Evolutionary conservation across 129 eudicot genomes (phyloP), one percentile per base, ranked within the genome.

Genomic region (Logfia minima): DNA sequence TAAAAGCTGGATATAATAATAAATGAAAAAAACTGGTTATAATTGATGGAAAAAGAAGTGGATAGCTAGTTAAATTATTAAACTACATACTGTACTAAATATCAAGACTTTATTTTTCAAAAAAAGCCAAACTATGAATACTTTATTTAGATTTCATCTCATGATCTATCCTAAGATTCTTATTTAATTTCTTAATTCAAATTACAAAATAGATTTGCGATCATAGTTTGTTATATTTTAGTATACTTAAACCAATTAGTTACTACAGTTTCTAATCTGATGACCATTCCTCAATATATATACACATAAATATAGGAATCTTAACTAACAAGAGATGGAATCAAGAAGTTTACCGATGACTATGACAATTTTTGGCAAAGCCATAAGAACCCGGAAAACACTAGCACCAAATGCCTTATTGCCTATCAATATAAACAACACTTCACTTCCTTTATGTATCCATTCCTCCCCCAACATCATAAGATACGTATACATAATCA

Each of bases 321-420:
- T 14, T 8, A 60, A 60, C 17, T 39, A 70, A 48, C 2, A 16
- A 16, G 1, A 43, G 9, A 23, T 13, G 26, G 26, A 1, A 24
- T 0, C 1, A 1, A 32, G 35, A 32, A 7, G 6, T 7, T 32
- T 4, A 75, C 79, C 72, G 0, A 75, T 6, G 8, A 75, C 65
- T 3, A 75, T 28, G 51, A 64, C 65, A 9, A 75, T 65, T 28
- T 61, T 65, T 28, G 72, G 72, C 51, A 64, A 64, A 45, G 72
- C 79, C 79, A 75, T 75, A 45, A 75, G 51, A 53, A 75, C 63
- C 52, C 52, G 79, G 0, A 64, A 75, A n/a, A 75, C 53, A 64
- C 72, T 31, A 51, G 72, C 79, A 28, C 79, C 79, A n/a, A 75
- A 2, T 31, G 14, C 22, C 64, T 64, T 29, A 75, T 75, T 51